Percentiles rank a stretch among this genome's conserved stretches.
phyloP scores from a whole-genome alignment of 2,329 filamentous ascomycete genomes.

The Harringtonia lauricola region DNA sequence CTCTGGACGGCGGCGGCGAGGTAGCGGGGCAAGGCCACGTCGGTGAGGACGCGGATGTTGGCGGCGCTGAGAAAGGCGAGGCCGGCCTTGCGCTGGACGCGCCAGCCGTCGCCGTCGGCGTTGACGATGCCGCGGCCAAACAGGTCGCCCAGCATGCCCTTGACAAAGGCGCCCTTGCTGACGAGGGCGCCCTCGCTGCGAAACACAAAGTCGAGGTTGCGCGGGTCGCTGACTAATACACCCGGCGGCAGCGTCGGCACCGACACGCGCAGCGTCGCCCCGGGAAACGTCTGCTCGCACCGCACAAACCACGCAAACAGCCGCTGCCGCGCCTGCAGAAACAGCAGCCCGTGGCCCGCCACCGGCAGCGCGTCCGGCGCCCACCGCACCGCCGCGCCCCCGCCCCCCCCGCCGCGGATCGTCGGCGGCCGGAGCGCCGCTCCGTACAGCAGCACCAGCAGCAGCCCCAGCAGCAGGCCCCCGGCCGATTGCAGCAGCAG shows the following conservation, averaged over 20 bases:
- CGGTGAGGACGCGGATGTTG: slow-evolving; percentile 46
- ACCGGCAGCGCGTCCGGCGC: slow-evolving; percentile 42
- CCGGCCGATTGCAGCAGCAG: too few relatives aligned
- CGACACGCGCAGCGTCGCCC: slow-evolving; percentile 50
- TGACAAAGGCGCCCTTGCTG: slow-evolving; percentile 52
- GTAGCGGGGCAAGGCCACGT: slow-evolving; percentile 43
- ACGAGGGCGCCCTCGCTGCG: slow-evolving; percentile 46
- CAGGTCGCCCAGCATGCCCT: slow-evolving; percentile 46
- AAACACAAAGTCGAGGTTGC: slow-evolving; percentile 51
- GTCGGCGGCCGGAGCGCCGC: too few relatives aligned
- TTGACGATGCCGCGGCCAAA: slow-evolving; percentile 60
- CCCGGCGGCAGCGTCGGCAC: slow-evolving; percentile 52
- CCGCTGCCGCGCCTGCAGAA: slow-evolving; percentile 46
- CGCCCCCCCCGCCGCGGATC: too few relatives aligned
- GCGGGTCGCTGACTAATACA: slow-evolving; percentile 51
- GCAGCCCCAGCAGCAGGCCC: too few relatives aligned
- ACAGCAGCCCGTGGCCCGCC: slow-evolving; percentile 49
- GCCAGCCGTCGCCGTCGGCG: slow-evolving; percentile 53
- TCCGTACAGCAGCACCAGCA: too few relatives aligned
- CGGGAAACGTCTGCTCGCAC: slow-evolving; percentile 43
- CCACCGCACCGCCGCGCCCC: too few relatives aligned
- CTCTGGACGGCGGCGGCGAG: slow-evolving; percentile 29
- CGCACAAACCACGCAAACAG: slow-evolving; percentile 52
- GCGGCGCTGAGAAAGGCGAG: slow-evolving; percentile 44
- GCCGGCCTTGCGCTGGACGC: slow-evolving; percentile 50